Conservation (phyloP, 2,329 filamentous ascomycete species). For the Aurifilum marmelostoma region DNA sequence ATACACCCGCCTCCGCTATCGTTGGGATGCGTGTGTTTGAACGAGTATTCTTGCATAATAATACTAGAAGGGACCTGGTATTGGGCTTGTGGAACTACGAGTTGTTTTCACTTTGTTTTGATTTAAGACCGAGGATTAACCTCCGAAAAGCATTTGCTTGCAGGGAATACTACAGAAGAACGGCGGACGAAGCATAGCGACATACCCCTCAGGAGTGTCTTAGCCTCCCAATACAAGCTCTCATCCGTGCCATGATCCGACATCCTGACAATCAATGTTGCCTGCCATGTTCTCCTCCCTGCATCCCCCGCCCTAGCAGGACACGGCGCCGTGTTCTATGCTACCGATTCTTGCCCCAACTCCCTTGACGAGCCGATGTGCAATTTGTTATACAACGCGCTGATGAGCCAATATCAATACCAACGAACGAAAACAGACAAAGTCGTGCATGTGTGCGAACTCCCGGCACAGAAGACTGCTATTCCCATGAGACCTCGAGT, state of each 20-base stretch:
- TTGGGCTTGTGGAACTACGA: too few relatives aligned
- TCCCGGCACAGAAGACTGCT: slow-evolving; percentile 8
- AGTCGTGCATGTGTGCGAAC: neutral
- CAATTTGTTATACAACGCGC: slow-evolving; percentile 25
- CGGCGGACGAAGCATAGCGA: neutral
- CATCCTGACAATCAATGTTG: neutral
- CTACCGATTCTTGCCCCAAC: slow-evolving; percentile 21
- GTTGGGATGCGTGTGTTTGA: too few relatives aligned
- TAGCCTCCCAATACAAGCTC: neutral
- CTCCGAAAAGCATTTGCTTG: neutral
- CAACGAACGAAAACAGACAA: slow-evolving; percentile 3
- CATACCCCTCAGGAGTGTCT: neutral
- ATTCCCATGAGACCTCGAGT: neutral
- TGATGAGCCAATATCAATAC: slow-evolving; percentile 18
- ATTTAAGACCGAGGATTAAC: too few relatives aligned
- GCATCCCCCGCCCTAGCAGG: neutral
- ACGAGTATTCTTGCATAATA: too few relatives aligned
- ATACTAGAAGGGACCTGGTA: too few relatives aligned
- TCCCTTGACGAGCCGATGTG: slow-evolving; percentile 22
- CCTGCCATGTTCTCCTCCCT: neutral
- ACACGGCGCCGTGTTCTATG: slow-evolving; percentile 13
- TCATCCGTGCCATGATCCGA: neutral
- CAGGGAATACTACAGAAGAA: neutral
- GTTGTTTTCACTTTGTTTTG: too few relatives aligned
- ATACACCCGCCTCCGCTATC: too few relatives aligned